Conservation (phyloP, 192 early-diverging fungal genomes). For the Backusella morwellensis region DNA sequence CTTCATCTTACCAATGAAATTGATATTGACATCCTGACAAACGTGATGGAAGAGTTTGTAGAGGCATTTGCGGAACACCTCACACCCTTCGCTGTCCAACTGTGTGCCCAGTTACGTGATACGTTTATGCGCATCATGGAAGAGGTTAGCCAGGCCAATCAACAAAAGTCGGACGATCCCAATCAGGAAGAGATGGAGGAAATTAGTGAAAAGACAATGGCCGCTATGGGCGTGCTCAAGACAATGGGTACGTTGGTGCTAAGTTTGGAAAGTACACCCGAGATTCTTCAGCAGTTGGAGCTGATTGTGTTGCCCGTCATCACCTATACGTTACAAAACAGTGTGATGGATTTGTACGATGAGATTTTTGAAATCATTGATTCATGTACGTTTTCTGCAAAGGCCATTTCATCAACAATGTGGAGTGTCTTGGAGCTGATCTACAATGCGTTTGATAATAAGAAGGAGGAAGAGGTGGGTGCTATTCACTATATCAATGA, state of each 20-base stretch:
- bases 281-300: constrained; percentile 82
- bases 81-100: constrained; percentile 88
- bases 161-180: constrained; percentile 35
- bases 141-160: constrained; percentile 60
- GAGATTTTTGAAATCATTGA: constrained; percentile 90
- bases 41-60: constrained; percentile 89
- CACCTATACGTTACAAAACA: constrained; percentile 74
- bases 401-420: constrained; percentile 75
- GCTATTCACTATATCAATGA: constrained; percentile 86
- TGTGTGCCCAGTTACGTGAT: constrained; percentile 81
- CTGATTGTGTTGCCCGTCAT: constrained; percentile 72
- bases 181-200: constrained; percentile 51
- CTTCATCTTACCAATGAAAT: constrained; percentile 89
- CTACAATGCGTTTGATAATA: constrained; percentile 67
- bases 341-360: constrained; percentile 75
- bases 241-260: constrained; percentile 86
- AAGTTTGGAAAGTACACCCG: constrained; percentile 79
- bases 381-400: constrained; percentile 80
- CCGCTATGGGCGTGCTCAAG: constrained; percentile 86
- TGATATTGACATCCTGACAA: constrained; percentile 84
- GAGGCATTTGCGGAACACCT: constrained; percentile 89
- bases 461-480: constrained; percentile 17
- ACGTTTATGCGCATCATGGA: constrained; percentile 84
- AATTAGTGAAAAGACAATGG: constrained; percentile 80
- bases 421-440: constrained; percentile 82